Conservation (phyloP, 371 early-diverging fungal species). For the Mortierella sp. region DNA sequence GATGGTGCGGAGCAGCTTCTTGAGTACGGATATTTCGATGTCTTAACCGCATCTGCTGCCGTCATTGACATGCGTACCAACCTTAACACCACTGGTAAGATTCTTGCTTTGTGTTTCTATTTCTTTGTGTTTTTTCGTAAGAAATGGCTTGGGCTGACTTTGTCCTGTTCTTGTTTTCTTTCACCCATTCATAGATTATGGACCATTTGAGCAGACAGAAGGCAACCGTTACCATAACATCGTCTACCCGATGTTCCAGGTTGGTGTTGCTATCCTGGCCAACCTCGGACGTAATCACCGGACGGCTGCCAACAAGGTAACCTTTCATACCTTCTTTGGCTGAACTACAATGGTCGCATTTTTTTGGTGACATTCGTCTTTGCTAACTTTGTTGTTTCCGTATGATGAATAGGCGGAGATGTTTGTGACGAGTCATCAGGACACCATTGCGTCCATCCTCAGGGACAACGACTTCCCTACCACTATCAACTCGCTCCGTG, state of each 20-base stretch:
- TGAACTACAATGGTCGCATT: not conserved
- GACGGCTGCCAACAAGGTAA: conserved; percentile 53
- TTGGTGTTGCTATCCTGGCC: conserved; percentile 51
- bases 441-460: conserved; percentile 54
- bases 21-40: conserved; percentile 84
- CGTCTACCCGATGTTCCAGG: conserved; percentile 59
- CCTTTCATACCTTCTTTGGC: not conserved
- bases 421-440: conserved; percentile 57
- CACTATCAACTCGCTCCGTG: conserved; percentile 52
- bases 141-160: not conserved
- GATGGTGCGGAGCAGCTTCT: conserved; percentile 86
- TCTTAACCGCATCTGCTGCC: conserved; percentile 78
- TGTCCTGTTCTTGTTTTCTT: not conserved
- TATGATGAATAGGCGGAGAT: conserved; percentile 42
- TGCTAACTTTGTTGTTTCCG: not conserved
- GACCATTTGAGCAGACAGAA: conserved; percentile 58
- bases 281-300: conserved; percentile 58
- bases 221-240: conserved; percentile 56
- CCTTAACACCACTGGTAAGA: conserved; percentile 43
- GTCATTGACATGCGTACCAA: conserved; percentile 79
- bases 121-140: conserved; percentile 4
- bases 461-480: conserved; percentile 38
- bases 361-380: not conserved
- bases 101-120: not conserved
- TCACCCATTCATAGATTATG: conserved; percentile 29